These are phyloP conservation scores for Verticillium longisporum DNA, from an alignment of 2,329 filamentous ascomycete genomes.

Conservation along the genomic window DNA sequence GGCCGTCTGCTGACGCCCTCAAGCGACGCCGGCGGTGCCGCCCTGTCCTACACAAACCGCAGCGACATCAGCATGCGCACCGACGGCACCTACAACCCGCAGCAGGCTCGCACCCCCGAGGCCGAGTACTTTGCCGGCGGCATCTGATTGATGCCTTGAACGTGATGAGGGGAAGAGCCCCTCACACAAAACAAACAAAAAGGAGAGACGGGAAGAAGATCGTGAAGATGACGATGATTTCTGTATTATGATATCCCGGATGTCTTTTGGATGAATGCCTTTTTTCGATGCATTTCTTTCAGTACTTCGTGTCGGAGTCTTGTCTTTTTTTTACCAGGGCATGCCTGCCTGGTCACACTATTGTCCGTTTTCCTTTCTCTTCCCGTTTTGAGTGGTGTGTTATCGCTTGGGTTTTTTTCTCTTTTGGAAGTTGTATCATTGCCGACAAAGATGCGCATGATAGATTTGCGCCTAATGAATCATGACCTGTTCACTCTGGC, in stretches of 20 bases:
- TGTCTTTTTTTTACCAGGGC: neutral
- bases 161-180: neutral
- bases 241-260: slow-evolving; percentile 1
- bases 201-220: neutral
- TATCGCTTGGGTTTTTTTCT: neutral
- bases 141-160: slow-evolving; percentile 13
- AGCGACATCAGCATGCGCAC: slow-evolving; percentile 28
- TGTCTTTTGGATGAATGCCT: slow-evolving; percentile 2
- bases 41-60: slow-evolving; percentile 20
- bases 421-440: neutral
- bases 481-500: neutral
- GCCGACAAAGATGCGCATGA: slow-evolving; percentile 3
- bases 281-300: neutral
- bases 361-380: too few species aligned
- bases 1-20: slow-evolving; percentile 35
- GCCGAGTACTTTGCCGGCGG: slow-evolving; percentile 24
- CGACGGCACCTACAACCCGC: slow-evolving; percentile 6
- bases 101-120: slow-evolving; percentile 11
- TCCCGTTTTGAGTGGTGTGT: neutral
- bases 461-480: slow-evolving; percentile 8
- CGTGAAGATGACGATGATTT: neutral
- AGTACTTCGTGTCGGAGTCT: neutral
- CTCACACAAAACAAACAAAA: neutral
- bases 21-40: slow-evolving; percentile 44
- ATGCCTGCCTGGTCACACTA: too few species aligned